Conservation (phyloP, 345 rosid genomes). For the Combretum micranthum region DNA sequence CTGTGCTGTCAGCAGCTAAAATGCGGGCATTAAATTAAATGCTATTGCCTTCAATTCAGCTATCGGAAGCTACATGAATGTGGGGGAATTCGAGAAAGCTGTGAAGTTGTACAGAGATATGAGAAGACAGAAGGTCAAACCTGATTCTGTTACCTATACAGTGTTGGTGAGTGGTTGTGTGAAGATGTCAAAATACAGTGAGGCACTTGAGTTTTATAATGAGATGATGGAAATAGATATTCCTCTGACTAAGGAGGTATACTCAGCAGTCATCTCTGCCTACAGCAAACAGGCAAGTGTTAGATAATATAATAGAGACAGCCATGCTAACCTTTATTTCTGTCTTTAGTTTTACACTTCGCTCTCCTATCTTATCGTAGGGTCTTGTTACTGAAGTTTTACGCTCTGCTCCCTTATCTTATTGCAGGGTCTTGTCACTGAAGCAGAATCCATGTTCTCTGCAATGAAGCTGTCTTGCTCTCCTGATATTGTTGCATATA, state of each 20-base stretch:
- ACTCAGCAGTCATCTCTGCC: slow-evolving; percentile 63
- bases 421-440: slow-evolving; percentile 54
- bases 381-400: slow-evolving; percentile 54
- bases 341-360: slow-evolving; percentile 1
- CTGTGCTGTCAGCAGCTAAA: slow-evolving; percentile 71
- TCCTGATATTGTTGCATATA: slow-evolving; percentile 76
- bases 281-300: slow-evolving; percentile 72
- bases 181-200: slow-evolving; percentile 61
- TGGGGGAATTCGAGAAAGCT: slow-evolving; percentile 77
- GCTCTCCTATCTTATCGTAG: slow-evolving; percentile 21
- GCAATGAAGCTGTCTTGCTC: slow-evolving; percentile 55
- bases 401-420: slow-evolving; percentile 1
- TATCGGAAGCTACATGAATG: slow-evolving; percentile 74
- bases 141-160: slow-evolving; percentile 77
- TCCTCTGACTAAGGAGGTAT: slow-evolving; percentile 70
- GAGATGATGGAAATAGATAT: slow-evolving; percentile 54
- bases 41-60: slow-evolving; percentile 84
- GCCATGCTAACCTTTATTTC: background rate
- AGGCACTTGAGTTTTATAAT: slow-evolving; percentile 63
- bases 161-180: slow-evolving; percentile 68
- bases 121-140: slow-evolving; percentile 55
- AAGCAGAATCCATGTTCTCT: slow-evolving; percentile 78
- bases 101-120: slow-evolving; percentile 53
- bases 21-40: slow-evolving; percentile 71
- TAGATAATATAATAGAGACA: background rate